Evolutionary conservation across 768 basidiomycete genomes (phyloP).

Genomic region (Russula olivacea): DNA sequence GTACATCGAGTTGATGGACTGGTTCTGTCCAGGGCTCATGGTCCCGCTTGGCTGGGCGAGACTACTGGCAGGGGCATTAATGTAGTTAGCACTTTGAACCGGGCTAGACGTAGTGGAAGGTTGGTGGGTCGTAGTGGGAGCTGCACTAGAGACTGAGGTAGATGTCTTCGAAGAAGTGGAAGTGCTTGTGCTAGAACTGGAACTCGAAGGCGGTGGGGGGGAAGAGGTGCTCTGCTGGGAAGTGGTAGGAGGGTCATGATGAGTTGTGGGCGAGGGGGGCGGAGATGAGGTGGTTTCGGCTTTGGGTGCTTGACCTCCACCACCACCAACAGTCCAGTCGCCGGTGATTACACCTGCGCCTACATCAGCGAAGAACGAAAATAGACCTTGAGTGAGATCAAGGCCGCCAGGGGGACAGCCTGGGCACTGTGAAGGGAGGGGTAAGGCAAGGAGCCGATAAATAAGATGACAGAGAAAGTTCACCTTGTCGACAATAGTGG

Average conservation of each 20-base stretch:
- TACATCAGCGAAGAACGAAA: constrained; percentile 35
- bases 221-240: neutral
- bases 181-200: constrained; percentile 7
- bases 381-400: constrained; percentile 45
- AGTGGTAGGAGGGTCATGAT: neutral
- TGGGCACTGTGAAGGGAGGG: constrained; percentile 33
- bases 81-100: neutral
- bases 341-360: constrained; percentile 36
- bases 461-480: constrained; percentile 8
- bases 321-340: constrained; percentile 36
- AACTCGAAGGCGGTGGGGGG: constrained; percentile 2
- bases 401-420: constrained; percentile 39
- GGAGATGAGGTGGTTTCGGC: neutral
- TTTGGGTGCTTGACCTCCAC: too few species aligned
- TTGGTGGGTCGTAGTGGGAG: neutral
- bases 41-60: neutral
- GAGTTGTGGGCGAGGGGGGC: neutral
- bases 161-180: neutral
- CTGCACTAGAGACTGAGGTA: neutral
- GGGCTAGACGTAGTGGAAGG: neutral
- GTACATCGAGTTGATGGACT: neutral
- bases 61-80: neutral
- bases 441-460: neutral
- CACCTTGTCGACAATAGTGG: constrained; percentile 61
- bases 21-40: neutral